Conservation (phyloP, 768 basidiomycete species). For the Tulasnella sp. region DNA sequence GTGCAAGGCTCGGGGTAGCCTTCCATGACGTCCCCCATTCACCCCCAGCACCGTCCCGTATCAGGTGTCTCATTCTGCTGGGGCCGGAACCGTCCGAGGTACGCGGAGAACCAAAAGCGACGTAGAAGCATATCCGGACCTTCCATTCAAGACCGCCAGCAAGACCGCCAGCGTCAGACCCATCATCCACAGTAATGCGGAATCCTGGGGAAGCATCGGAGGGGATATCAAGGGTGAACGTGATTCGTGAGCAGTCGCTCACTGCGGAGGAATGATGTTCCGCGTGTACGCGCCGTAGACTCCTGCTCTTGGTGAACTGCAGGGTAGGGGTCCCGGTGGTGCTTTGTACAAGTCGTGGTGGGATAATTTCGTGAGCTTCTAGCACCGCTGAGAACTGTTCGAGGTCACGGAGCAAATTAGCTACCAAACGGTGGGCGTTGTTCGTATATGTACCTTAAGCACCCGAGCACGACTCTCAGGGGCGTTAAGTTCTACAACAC, state of each 20-base stretch:
- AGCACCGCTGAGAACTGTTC: constrained; percentile 75
- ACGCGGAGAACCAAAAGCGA: constrained; percentile 40
- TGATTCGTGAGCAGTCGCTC: constrained; percentile 56
- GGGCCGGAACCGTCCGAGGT: constrained; percentile 38
- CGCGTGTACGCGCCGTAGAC: constrained; percentile 65
- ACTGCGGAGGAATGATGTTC: constrained; percentile 75
- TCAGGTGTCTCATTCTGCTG: constrained; percentile 39
- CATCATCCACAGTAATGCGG: constrained; percentile 31
- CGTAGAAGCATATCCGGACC: constrained; percentile 73
- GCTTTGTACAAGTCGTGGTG: constrained; percentile 37
- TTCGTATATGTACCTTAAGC: constrained; percentile 51
- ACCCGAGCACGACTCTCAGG: constrained; percentile 59
- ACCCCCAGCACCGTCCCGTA: constrained; percentile 45
- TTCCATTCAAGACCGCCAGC: constrained; percentile 84
- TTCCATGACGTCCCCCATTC: constrained; percentile 64
- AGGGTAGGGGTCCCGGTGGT: constrained; percentile 20
- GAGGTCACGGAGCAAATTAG: not conserved
- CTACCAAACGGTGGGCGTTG: not conserved
- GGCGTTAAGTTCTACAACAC: constrained; percentile 79
- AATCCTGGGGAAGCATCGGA: constrained; percentile 85
- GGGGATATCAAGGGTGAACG: constrained; percentile 86
- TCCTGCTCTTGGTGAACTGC: too few species aligned
- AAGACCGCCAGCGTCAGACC: constrained; percentile 31
- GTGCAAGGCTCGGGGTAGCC: constrained; percentile 45
- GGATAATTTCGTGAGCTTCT: constrained; percentile 78